phyloP scores from a whole-genome alignment of 768 basidiomycete genomes.

The Mycena galericulata region DNA sequence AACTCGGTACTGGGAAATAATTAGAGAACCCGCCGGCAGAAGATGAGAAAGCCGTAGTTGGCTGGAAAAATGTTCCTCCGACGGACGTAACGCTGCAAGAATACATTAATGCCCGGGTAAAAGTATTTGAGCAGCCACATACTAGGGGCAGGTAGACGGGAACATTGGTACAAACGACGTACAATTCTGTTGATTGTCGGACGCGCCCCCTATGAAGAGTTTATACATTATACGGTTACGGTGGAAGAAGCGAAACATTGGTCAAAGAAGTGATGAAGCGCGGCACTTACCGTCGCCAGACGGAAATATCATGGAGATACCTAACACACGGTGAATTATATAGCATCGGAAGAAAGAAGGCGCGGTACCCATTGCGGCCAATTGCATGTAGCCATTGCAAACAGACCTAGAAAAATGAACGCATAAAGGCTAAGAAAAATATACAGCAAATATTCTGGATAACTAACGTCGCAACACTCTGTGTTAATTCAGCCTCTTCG shows the following conservation, averaged over 20 bases:
- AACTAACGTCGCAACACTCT: constrained; percentile 14
- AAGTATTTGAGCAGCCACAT: neutral
- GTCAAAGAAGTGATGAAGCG: constrained; percentile 1
- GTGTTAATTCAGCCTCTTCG: neutral
- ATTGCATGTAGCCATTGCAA: constrained; percentile 20
- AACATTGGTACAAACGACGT: constrained; percentile 20
- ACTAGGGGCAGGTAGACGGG: constrained; percentile 15
- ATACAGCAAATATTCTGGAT: neutral
- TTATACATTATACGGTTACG: neutral
- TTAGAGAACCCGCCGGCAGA: constrained; percentile 19
- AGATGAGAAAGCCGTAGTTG: constrained; percentile 16
- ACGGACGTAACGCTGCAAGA: constrained; percentile 11
- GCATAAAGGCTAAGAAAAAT: neutral
- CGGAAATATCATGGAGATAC: constrained; percentile 16
- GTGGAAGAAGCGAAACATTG: neutral
- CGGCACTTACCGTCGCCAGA: constrained; percentile 15
- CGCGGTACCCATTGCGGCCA: constrained; percentile 14
- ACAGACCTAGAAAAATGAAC: constrained; percentile 2
- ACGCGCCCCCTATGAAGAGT: constrained; percentile 11
- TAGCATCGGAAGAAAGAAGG: neutral
- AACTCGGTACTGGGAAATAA: constrained; percentile 9
- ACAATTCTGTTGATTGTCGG: neutral
- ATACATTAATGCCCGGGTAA: neutral
- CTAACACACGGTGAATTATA: neutral
- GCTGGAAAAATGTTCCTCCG: constrained; percentile 16